Evolutionary conservation across 164 flowering plant species (phyloP), one percentile per base, ranked within the genome.

Genomic region (Vitis amurensis): DNA sequence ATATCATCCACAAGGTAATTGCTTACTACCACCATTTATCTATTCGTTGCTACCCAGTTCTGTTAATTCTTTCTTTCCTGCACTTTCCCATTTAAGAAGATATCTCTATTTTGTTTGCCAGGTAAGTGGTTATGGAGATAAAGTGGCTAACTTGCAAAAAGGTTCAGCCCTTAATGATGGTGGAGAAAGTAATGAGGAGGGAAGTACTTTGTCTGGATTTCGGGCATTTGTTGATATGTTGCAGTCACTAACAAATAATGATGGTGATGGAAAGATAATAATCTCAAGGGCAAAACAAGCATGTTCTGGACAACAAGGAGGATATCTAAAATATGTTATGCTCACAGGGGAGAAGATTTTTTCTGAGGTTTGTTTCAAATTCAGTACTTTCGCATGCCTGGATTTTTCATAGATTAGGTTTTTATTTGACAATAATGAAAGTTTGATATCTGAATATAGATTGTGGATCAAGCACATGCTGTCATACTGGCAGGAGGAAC

Each of bases 401-500:
- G 49, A n/a, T 27, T 68, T 50, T 47, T 6, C 44, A 44, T 59
- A 50, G 44, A 11, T 59, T 19, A 53, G 11, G 44, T 53, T 71
- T 59, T 59, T 15, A 64, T 49, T 17, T n/a, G 16, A 53, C 2
- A 6, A 15, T 53, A 55, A 52, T 50, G 19, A 37, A 12, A 61
- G 63, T 61, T 27, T 48, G 23, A 30, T 16, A 47, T 47, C 27
- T 67, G 23, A 62, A 30, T 79, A 59, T 75, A 96, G 99, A 79
- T 96, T 69, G 74, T 80, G 48, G 83, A 87, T 74, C 84, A 91
- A 86, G 94, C 97, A 61, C 99, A 86, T 81, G 97, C 99, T 67
- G 91, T 96, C 66, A 76, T 96, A 55, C 76, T 96, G 74, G 97
- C 97, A 11, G 98, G 99, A 15, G 99, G 98, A 29, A 96, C 99